Evolutionary conservation across 1,284 basidiomycete species (phyloP).

Genomic region (Porphyrellus sp.): DNA sequence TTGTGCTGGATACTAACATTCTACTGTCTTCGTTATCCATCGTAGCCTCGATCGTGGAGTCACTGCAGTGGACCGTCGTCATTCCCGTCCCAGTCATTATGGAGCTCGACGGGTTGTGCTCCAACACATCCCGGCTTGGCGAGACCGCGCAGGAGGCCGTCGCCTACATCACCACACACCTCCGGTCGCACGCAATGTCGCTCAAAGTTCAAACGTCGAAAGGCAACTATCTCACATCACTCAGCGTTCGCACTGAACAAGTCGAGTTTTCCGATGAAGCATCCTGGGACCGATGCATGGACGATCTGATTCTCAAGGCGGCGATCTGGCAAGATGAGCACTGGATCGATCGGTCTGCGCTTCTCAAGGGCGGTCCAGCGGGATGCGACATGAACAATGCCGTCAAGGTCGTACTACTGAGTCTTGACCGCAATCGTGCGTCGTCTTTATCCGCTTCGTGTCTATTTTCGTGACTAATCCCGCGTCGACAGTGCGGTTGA

Average conservation of each 20-base stretch:
- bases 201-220: constrained; percentile 94
- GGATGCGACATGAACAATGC: constrained; percentile 44
- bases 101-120: constrained; percentile 88
- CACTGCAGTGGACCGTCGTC: constrained; percentile 82
- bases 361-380: constrained; percentile 50
- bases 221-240: constrained; percentile 88
- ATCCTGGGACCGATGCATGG: constrained; percentile 78
- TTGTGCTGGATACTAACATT: constrained; percentile 95
- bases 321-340: constrained; percentile 92
- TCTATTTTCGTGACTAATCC: constrained; percentile 19
- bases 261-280: constrained; percentile 66
- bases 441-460: constrained; percentile 22
- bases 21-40: constrained; percentile 76
- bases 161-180: constrained; percentile 69
- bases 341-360: constrained; percentile 79
- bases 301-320: constrained; percentile 91
- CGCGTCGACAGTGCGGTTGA: constrained; percentile 61
- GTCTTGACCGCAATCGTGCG: constrained; percentile 88
- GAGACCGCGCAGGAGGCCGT: constrained; percentile 72
- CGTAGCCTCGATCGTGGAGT: constrained; percentile 76
- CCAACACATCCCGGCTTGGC: constrained; percentile 64
- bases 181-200: constrained; percentile 70
- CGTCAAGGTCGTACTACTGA: constrained; percentile 85
- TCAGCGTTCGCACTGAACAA: constrained; percentile 83
- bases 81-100: constrained; percentile 93